phyloP scores from a whole-genome alignment of 345 rosid species.

The Viola odorata region DNA sequence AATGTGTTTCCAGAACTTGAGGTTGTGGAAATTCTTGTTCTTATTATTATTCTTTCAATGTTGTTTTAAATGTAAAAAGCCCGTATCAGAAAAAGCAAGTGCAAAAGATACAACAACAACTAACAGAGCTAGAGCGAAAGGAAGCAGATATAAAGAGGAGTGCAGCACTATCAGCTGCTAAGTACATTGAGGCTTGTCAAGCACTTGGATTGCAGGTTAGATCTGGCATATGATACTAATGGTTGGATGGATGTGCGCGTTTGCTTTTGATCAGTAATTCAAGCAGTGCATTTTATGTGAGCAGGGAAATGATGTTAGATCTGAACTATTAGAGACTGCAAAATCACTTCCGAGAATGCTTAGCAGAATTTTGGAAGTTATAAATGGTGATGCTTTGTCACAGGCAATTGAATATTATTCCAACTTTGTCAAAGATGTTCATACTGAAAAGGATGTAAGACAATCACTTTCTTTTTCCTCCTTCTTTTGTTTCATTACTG shows the following conservation, averaged over 20 bases:
- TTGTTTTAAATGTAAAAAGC: constrained; percentile 32
- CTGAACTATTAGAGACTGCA: constrained; percentile 87
- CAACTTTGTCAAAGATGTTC: constrained; percentile 75
- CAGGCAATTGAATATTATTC: constrained; percentile 73
- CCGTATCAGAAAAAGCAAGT: constrained; percentile 94
- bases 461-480: background rate
- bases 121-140: constrained; percentile 86
- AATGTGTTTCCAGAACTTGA: background rate
- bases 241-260: constrained; percentile 13
- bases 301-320: constrained; percentile 87
- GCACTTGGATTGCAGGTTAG: constrained; percentile 93
- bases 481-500: background rate
- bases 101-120: constrained; percentile 87
- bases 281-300: constrained; percentile 8
- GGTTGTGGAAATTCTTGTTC: constrained; percentile 1
- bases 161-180: constrained; percentile 71
- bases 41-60: constrained; percentile 6
- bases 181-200: constrained; percentile 85
- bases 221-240: constrained; percentile 6
- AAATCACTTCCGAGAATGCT: constrained; percentile 79
- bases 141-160: constrained; percentile 87
- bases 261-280: constrained; percentile 6
- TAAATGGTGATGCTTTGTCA: constrained; percentile 62
- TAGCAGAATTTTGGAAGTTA: constrained; percentile 62
- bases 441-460: constrained; percentile 83